phyloP scores from a whole-genome alignment of 306 rosid genomes.

The Hylodesmum podocarpum region DNA sequence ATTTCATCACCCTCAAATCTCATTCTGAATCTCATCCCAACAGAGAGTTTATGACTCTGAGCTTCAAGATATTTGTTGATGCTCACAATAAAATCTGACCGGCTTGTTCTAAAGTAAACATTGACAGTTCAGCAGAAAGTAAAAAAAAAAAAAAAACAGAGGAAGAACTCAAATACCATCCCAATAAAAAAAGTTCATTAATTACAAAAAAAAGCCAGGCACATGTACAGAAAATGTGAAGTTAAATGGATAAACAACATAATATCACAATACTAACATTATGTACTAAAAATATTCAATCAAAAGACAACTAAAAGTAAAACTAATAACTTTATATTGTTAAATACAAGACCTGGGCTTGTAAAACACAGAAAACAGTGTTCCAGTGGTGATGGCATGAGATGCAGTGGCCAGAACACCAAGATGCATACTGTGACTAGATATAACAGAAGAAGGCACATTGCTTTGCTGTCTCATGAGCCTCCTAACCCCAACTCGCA shows the following conservation, averaged over 20 bases:
- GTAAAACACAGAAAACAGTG: conserved; percentile 20
- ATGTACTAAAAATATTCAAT: background rate
- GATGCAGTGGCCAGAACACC: conserved; percentile 21
- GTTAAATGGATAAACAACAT: background rate
- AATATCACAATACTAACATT: background rate
- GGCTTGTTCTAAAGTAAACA: conserved; percentile 6
- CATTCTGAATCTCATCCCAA: conserved; percentile 15
- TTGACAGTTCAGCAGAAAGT: background rate
- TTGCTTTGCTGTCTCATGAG: conserved; percentile 14
- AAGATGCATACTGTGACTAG: conserved; percentile 13
- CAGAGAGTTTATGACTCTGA: conserved; percentile 11
- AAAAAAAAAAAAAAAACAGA: background rate
- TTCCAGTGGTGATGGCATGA: conserved; percentile 18
- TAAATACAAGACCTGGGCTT: conserved; percentile 16
- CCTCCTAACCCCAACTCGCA: conserved; percentile 20
- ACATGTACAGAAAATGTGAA: background rate
- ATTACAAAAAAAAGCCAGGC: background rate
- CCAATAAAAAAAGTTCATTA: background rate
- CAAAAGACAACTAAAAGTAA: background rate
- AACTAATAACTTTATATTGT: background rate
- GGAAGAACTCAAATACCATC: background rate
- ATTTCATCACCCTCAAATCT: conserved; percentile 5
- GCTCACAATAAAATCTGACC: conserved; percentile 8
- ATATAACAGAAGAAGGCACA: conserved; percentile 19
- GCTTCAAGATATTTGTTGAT: conserved; percentile 17